Percentiles rank a stretch among this genome's conserved stretches.
phyloP scores from a whole-genome alignment of 2,329 filamentous ascomycete genomes.

The Myriosclerotinia curreyana region DNA sequence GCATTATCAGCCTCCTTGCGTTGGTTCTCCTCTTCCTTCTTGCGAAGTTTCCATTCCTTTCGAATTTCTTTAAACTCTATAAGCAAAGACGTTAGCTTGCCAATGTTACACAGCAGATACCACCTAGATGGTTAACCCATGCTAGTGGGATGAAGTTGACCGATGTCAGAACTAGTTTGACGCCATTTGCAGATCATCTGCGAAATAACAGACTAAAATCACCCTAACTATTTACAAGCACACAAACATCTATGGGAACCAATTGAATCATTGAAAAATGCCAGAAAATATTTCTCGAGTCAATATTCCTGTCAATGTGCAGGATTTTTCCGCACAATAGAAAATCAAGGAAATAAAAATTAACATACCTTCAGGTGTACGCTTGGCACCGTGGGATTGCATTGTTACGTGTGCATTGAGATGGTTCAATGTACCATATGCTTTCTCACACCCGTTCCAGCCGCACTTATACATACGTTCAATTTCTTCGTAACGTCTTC shows the following conservation, averaged over 20 bases:
- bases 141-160: conserved; percentile 45
- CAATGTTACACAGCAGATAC: conserved; percentile 36
- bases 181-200: conserved; percentile 43
- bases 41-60: conserved; percentile 98
- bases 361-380: conserved; percentile 89
- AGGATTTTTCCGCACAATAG: neutral
- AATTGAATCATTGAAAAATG: neutral
- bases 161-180: conserved; percentile 49
- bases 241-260: neutral
- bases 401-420: conserved; percentile 98
- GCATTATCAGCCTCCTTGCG: conserved; percentile 87
- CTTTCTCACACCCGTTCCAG: conserved; percentile 98
- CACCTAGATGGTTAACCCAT: conserved; percentile 41
- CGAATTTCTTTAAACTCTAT: conserved; percentile 95
- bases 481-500: conserved; percentile 94
- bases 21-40: conserved; percentile 94
- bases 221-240: conserved; percentile 27
- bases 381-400: conserved; percentile 93
- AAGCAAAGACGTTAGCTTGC: conserved; percentile 32
- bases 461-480: conserved; percentile 99
- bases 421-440: conserved; percentile 95
- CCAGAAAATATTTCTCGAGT: neutral
- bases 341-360: neutral
- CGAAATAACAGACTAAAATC: conserved; percentile 17
- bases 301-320: neutral